Evolutionary conservation across 1,139 yeast species (phyloP), one percentile per base, ranked within the genome.

Genomic region (Suzukiozyma palmioleophila): DNA sequence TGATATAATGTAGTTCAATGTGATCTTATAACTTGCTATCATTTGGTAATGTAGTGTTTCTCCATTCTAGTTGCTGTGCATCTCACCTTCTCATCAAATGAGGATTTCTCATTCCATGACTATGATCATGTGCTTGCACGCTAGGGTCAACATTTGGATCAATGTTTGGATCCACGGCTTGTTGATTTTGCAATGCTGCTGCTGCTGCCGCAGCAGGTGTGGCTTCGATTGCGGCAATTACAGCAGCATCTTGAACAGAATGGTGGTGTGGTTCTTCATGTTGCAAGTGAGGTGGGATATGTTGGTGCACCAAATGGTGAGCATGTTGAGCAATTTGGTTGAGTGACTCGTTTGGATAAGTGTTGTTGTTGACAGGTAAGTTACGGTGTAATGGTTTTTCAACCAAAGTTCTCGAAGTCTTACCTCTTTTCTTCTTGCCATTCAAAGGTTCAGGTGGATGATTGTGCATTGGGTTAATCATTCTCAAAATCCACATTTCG

Each of bases 401-500:
- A 11, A 71, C 77, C 50, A 71, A 62, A 8, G 73, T 66, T 43
- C 76, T 56, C 28, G 71, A 53, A 49, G 57, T 60, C 52, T 69
- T 68, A 44, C 62, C 59, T 48, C 72, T 59, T 54, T 66, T 69
- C 49, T 66, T 65, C 40, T 59, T 56, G n/a, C 54, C 47, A 39
- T 51, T 51, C 33, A 57, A 54, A 24, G 75, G 74, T 53, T 71
- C 76, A 12, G 75, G 69, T 2, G 75, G 59, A 49, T 71, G 77
- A 50, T 69, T 70, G 53, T 71, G 76, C 34, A 61, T 61, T 11
- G 75, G 75, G 50, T 68, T 70, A 41, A 71, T 71, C 77, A 71
- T 71, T 44, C 76, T 54, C 50, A 71, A 69, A 36, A 71, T 69
- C 77, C 77, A 71, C 64, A 68, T 65, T 48, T 70, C 76, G 29